Conservation (phyloP, 148 eudicot genomes). For the Rhododendron simsii region DNA sequence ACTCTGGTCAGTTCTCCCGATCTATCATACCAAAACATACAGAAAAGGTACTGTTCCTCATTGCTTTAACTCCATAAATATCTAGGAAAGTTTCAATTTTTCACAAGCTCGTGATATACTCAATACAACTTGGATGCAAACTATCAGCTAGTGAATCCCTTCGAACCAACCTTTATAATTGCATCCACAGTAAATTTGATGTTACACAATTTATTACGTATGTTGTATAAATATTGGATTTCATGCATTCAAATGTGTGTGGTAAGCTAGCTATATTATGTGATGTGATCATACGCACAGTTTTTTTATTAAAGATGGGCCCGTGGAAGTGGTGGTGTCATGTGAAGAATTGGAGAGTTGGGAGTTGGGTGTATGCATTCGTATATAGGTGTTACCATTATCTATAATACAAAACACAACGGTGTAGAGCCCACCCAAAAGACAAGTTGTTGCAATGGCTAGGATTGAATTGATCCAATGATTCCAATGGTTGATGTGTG, state of each 20-base stretch:
- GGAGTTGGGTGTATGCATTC: neutral
- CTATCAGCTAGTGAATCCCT: neutral
- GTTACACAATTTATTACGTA: neutral
- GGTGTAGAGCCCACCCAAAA: too few relatives aligned
- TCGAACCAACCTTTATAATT: neutral
- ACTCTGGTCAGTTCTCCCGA: neutral
- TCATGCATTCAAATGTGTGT: neutral
- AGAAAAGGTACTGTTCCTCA: neutral
- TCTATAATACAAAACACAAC: too few relatives aligned
- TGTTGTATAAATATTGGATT: neutral
- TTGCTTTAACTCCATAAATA: neutral
- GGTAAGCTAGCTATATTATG: neutral
- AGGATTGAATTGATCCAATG: too few relatives aligned
- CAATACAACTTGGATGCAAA: neutral
- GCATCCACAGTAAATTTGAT: neutral
- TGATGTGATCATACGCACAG: neutral
- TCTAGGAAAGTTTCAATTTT: neutral
- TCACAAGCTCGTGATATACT: neutral
- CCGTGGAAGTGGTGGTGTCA: neutral
- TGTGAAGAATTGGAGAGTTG: neutral
- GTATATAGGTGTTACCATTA: neutral
- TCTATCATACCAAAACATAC: neutral
- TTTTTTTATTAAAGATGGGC: neutral
- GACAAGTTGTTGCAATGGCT: too few relatives aligned
- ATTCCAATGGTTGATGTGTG: too few relatives aligned